Evolutionary conservation across 1,139 yeast genomes (phyloP), one percentile per base, ranked within the genome.

Genomic region (Pichia sp.): DNA sequence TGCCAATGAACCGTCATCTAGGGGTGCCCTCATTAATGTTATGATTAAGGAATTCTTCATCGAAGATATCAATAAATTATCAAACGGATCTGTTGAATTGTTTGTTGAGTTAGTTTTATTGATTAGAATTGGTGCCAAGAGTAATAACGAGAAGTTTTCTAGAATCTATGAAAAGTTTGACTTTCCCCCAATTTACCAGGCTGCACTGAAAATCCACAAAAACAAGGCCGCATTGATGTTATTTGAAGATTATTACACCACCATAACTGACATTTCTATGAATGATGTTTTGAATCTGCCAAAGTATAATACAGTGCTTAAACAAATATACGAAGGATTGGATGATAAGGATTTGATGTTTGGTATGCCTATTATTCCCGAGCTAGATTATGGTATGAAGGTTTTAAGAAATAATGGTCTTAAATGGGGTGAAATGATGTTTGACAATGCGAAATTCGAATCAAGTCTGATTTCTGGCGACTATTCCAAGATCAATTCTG

Each of bases 361-460:
- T 55, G 94, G 94, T 0, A 64, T 85, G 9, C 89, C 89, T 0
- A 72, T 76, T 15, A 71, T 73, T 21, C 75, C 84, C 0, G 69
- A 81, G 0, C 60, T 87, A 10, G 70, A 70, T 0, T 73, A 73
- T 46, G 83, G 86, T 0, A 58, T 81, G 12, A 60, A 67, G 8
- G 66, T 73, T 31, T 63, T 79, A 4, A 44, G 47, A 64, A 68
- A 15, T 64, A 60, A 55, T 20, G 71, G 51, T 60, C 71, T 34
- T 51, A 72, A 3, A 56, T 62, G 66, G 75, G 73, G 52, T 1
- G 66, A 66, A 15, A 67, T 85, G 40, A 69, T 75, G 60, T 79
- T 77, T 53, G 76, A 72, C 43, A 79, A 81, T 58, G 90, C 88
- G 0, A 52, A 62, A 2, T 72, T 76, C 48, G 91, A 86, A 57